Evolutionary conservation across 192 early-diverging fungal genomes (phyloP).

Genomic region (Chytriomyces sp.): DNA sequence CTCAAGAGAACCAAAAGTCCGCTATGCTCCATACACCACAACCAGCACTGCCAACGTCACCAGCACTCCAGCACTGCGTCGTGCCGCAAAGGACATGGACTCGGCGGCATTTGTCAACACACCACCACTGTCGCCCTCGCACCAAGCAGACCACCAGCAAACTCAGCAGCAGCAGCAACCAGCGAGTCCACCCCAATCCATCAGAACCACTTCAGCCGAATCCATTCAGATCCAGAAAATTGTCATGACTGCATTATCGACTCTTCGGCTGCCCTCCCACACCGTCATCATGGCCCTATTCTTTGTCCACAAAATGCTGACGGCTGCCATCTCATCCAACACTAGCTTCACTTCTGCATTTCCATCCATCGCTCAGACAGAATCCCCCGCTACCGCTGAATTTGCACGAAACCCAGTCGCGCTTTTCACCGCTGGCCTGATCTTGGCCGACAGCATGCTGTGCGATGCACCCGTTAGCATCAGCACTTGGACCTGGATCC

Average conservation of each 20-base stretch:
- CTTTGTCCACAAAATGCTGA: constrained; percentile 17
- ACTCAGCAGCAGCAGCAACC: not conserved
- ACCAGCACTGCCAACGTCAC: not conserved
- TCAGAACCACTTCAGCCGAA: constrained; percentile 3
- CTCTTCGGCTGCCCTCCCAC: constrained; percentile 25
- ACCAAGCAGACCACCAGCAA: not conserved
- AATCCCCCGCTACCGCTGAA: not conserved
- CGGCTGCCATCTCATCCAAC: not conserved
- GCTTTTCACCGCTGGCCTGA: constrained; percentile 14
- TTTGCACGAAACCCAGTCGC: constrained; percentile 4
- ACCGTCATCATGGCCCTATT: constrained; percentile 14
- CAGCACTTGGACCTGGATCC: constrained; percentile 16
- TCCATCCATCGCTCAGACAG: not conserved
- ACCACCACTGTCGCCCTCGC: not conserved
- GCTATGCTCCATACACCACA: not conserved
- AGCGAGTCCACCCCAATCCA: not conserved
- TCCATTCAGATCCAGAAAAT: constrained; percentile 21
- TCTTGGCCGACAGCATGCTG: constrained; percentile 21
- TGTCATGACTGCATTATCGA: constrained; percentile 13
- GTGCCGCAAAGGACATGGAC: no score
- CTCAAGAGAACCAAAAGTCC: not conserved
- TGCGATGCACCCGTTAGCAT: constrained; percentile 17
- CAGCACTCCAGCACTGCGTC: no score
- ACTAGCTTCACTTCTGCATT: not conserved
- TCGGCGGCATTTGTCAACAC: not conserved